Evolutionary conservation across 768 basidiomycete species (phyloP), one percentile per base, ranked within the genome.

Genomic region (Lentinus brumalis): DNA sequence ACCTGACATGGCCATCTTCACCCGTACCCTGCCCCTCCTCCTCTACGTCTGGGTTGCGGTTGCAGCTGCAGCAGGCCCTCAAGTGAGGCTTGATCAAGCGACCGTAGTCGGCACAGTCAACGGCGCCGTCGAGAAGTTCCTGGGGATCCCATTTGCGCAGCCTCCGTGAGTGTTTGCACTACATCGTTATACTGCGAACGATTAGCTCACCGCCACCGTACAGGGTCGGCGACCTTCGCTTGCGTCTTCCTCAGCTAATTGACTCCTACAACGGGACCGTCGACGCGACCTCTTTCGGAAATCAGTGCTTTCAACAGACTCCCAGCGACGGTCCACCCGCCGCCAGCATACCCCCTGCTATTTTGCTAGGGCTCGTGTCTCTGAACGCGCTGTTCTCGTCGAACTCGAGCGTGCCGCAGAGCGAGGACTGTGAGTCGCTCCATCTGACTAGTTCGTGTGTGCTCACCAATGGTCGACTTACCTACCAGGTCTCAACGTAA

Each of bases 401-500:
- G 16, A 50, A 35, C 32, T 32, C 50, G 2, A 47, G 50, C 35
- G 53, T 53, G 8, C 57, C 63, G n/a, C 52, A 59, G 31, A 61
- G 54, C 54, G 58, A 59, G 54, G 62, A 63, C 47, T 59, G 57
- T 59, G 4, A 26, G 46, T 30, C 6, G 41, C 8, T 58, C 8
- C 42, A 16, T 15, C 38, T 5, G 26, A 18, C 6, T 11, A 5
- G 9, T 35, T 4, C 30, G 30, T 8, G 15, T 16, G 32, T 44
- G 4, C 2, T 35, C 7, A 11, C 7, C 12, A n/a, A n/a, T n/a
- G n/a, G n/a, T n/a, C n/a, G n/a, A n/a, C n/a, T n/a, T n/a, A n/a
- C n/a, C n/a, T n/a, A n/a, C 12, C 38, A 80, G 83, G 84, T 70
- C 72, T 86, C 18, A 83, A 78, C 1, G 57, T 87, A 38, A 85